These are phyloP conservation scores for Liriodendron chinense DNA, from an alignment of 164 flowering plant species.

Conservation along the genomic window DNA sequence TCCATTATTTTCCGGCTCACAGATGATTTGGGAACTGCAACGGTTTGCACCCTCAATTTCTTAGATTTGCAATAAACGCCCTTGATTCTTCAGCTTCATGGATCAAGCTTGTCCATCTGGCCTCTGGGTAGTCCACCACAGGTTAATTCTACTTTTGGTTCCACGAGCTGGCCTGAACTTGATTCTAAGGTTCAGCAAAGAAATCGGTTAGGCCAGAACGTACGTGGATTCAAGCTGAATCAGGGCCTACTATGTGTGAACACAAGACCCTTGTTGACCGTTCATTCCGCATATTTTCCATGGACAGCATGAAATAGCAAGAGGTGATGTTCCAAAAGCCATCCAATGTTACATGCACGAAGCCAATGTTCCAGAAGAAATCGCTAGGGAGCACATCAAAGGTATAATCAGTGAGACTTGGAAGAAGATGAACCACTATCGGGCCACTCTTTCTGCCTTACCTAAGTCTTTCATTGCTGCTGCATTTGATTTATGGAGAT, in stretches of 20 bases:
- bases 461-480: slow-evolving; percentile 22
- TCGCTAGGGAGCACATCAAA: slow-evolving; percentile 18
- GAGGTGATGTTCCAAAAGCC: slow-evolving; percentile 34
- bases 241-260: too few relatives aligned
- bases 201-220: too few relatives aligned
- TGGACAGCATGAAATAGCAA: slow-evolving; percentile 31
- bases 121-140: too few relatives aligned
- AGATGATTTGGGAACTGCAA: slow-evolving; percentile 35
- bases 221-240: too few relatives aligned
- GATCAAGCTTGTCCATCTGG: too few relatives aligned
- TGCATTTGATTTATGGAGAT: slow-evolving; percentile 27
- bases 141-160: too few relatives aligned
- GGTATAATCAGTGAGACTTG: slow-evolving; percentile 19
- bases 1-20: slow-evolving; percentile 32
- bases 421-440: slow-evolving; percentile 26
- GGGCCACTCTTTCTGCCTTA: slow-evolving; percentile 1
- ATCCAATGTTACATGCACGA: slow-evolving; percentile 30
- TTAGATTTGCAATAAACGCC: too few relatives aligned
- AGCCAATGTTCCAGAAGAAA: slow-evolving; percentile 8
- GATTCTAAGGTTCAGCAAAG: too few relatives aligned
- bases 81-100: too few relatives aligned
- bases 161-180: too few relatives aligned
- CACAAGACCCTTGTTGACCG: too few relatives aligned
- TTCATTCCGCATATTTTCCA: too few relatives aligned
- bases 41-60: slow-evolving; percentile 12